A percentile compares a stretch with the other conserved stretches of the same genome.
Evolutionary conservation across 345 rosid species (phyloP).

Genomic region (Laguncularia racemosa): DNA sequence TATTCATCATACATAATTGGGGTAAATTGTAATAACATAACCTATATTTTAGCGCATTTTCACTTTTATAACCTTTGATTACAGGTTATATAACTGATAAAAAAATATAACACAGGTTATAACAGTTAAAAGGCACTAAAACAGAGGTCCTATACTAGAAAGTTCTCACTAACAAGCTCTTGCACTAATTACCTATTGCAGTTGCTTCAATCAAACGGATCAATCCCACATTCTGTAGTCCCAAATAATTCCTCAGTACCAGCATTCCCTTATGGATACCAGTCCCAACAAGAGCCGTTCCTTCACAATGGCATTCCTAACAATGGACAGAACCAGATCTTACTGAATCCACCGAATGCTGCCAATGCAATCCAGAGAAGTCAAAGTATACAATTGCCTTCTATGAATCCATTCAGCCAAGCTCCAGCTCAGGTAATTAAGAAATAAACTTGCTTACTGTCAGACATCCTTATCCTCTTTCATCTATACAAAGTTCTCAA

Average conservation of each 20-base stretch:
- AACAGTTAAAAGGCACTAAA: no score
- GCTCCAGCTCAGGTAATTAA: slow-evolving; percentile 34
- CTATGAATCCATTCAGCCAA: slow-evolving; percentile 24
- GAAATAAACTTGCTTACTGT: neutral
- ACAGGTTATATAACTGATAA: no score
- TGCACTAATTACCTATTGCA: no score
- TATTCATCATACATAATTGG: no score
- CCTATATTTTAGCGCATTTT: no score
- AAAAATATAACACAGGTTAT: no score
- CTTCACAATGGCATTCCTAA: slow-evolving; percentile 13
- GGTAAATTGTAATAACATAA: no score
- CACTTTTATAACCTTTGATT: no score
- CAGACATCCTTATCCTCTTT: no score
- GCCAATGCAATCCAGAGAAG: slow-evolving; percentile 10
- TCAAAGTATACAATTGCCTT: neutral
- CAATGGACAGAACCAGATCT: slow-evolving; percentile 21
- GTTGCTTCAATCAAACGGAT: slow-evolving; percentile 26
- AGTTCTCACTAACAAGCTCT: no score
- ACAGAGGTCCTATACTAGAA: no score
- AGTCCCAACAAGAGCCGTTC: slow-evolving; percentile 36
- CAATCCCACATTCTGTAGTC: slow-evolving; percentile 26
- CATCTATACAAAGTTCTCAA: no score
- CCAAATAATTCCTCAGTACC: slow-evolving; percentile 42
- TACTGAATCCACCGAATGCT: slow-evolving; percentile 21
- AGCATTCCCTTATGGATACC: slow-evolving; percentile 35